These are phyloP conservation scores for Sporisorium exsertum DNA, from an alignment of 1,284 basidiomycete genomes.

Conservation along the genomic window DNA sequence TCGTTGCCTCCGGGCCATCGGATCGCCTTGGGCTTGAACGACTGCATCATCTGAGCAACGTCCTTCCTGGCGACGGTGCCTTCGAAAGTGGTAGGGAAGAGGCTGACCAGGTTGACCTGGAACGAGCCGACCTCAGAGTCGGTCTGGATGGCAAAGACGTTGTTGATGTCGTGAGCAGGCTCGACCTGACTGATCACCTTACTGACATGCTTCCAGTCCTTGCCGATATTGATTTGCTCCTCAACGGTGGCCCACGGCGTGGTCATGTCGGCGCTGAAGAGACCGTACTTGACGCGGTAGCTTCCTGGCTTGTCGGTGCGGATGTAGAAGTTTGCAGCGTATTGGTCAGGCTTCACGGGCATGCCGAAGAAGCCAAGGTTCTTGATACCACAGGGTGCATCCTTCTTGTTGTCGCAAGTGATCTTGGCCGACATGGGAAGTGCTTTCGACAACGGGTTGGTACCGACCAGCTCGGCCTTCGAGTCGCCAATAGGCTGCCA, in stretches of 20 bases:
- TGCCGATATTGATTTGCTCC: slow-evolving; percentile 9
- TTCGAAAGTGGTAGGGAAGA: slow-evolving; percentile 50
- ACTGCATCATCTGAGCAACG: slow-evolving; percentile 76
- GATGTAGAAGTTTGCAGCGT: slow-evolving; percentile 56
- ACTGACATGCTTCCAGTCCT: slow-evolving; percentile 39
- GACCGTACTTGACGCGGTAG: slow-evolving; percentile 21
- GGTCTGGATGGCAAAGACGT: slow-evolving; percentile 52
- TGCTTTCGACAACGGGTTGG: slow-evolving; percentile 45
- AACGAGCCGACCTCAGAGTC: slow-evolving; percentile 19
- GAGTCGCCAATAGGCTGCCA: slow-evolving; percentile 39
- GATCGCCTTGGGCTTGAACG: slow-evolving; percentile 77
- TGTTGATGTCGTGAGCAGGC: slow-evolving; percentile 37
- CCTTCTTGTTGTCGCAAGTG: slow-evolving; percentile 21
- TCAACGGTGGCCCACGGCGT: background rate
- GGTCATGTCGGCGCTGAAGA: slow-evolving; percentile 33
- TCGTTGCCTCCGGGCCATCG: slow-evolving; percentile 78
- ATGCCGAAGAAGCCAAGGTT: slow-evolving; percentile 59
- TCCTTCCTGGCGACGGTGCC: slow-evolving; percentile 70
- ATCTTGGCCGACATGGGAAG: slow-evolving; percentile 52
- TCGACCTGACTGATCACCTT: slow-evolving; percentile 6
- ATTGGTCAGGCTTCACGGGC: slow-evolving; percentile 39
- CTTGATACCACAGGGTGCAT: slow-evolving; percentile 34
- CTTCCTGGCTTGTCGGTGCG: slow-evolving; percentile 31
- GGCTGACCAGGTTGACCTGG: slow-evolving; percentile 53
- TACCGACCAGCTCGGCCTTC: slow-evolving; percentile 28